phyloP scores from a whole-genome alignment of 208 protist species.

The Wallacemonas rigidus region DNA sequence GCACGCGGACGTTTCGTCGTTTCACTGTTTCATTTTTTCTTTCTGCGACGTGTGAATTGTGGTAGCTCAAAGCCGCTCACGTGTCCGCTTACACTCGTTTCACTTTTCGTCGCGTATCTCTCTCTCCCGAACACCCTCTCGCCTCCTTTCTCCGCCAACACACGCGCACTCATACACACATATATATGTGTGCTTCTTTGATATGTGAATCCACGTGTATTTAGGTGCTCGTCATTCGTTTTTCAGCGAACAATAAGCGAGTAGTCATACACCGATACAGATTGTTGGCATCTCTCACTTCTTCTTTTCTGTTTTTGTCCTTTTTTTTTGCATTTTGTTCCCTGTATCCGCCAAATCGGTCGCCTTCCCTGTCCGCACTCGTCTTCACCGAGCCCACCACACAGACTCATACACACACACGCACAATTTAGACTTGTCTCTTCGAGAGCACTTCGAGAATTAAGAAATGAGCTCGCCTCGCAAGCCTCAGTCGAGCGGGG shows the following conservation, averaged over 20 bases:
- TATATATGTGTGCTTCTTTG: too few relatives aligned
- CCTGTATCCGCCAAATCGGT: background rate
- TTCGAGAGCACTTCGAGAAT: background rate
- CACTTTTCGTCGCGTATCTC: too few relatives aligned
- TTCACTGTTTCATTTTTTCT: too few relatives aligned
- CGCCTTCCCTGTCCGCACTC: slow-evolving; percentile 1
- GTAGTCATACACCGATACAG: background rate
- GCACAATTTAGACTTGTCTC: background rate
- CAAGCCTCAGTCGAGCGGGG: background rate
- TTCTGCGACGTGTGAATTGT: too few relatives aligned
- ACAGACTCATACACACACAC: background rate
- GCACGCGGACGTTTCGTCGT: too few relatives aligned
- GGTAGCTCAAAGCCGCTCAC: too few relatives aligned
- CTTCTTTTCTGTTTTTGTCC: slow-evolving; percentile 11
- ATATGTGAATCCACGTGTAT: background rate
- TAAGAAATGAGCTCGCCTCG: background rate
- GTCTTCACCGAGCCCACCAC: slow-evolving; percentile 7
- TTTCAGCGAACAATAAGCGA: slow-evolving; percentile 8
- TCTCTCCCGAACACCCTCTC: too few relatives aligned
- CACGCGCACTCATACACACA: too few relatives aligned
- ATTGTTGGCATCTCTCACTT: background rate
- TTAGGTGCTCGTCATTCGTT: slow-evolving; percentile 10
- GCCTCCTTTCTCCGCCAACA: too few relatives aligned
- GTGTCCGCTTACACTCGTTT: too few relatives aligned
- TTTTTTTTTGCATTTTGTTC: background rate